Evolutionary conservation across 1,284 basidiomycete species (phyloP), one percentile per base, ranked within the genome.

Genomic region (Abortiporus biennis): DNA sequence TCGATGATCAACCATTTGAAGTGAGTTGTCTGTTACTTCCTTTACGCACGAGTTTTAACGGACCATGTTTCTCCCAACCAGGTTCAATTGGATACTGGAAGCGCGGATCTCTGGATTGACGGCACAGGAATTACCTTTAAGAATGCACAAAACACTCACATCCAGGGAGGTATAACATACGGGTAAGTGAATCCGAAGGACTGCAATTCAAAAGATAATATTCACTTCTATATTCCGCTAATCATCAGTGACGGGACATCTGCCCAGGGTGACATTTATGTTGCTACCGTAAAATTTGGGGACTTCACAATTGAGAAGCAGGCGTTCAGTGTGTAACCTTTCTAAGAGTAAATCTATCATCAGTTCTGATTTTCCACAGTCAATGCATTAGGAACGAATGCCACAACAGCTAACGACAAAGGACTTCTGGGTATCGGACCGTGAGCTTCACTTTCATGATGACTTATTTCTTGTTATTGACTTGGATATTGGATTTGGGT

Each of bases 291-390:
- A 6, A 44, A 42, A 6, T 47, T 51, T 16, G 54, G 53, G 15
- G 44, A 52, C 2, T 54, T 51, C 35, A 50, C 52, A 3, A 42
- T 54, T 3, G n/a, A 36, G 6, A 43, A 45, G 11, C 54, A 56
- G 36, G 54, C 54, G 0, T 45, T 56, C 16, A 49, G 54, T 56
- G 34, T 27, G 53, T 47, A 3, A 4, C n/a, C 16, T 15, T 15
- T 29, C 9, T 29, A n/a, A 29, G 27, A 29, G n/a, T 24, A 27
- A 6, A n/a, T 32, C 29, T 11, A 13, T 6, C n/a, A 24, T 8
- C 8, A 33, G 27, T n/a, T 8, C 27, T n/a, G 9, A n/a, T 29
- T 8, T n/a, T n/a, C 9, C 27, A 29, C 27, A 29, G 27, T 29
- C 27, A 29, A 29, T 29, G 27, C 27, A n/a, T n/a, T 40, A n/a